phyloP scores from a whole-genome alignment of 148 eudicot species.

The Diospyros kaki region DNA sequence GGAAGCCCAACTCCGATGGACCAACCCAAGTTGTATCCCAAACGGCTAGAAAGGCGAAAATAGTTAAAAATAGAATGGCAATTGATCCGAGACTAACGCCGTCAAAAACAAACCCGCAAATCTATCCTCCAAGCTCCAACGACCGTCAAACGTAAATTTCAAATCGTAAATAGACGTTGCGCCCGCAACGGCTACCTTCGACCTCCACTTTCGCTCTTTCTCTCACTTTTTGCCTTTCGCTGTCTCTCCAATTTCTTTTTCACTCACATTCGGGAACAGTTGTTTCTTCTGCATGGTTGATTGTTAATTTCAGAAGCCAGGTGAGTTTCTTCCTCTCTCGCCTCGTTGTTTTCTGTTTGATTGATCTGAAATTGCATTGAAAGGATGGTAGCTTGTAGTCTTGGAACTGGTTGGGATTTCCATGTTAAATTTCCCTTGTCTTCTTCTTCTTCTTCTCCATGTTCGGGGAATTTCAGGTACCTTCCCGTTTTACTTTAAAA shows the following conservation, averaged over 20 bases:
- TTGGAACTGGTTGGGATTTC: background rate
- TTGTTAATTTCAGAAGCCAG: conserved; percentile 8
- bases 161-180: background rate
- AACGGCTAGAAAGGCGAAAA: background rate
- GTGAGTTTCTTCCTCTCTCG: conserved; percentile 1
- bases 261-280: background rate
- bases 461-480: background rate
- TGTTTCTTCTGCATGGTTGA: background rate
- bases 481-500: background rate
- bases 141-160: conserved; percentile 4
- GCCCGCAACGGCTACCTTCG: conserved; percentile 19
- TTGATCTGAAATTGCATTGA: conserved; percentile 4
- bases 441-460: background rate
- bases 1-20: too few species aligned
- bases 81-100: conserved; percentile 23
- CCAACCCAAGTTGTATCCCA: background rate
- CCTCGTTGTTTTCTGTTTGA: background rate
- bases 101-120: conserved; percentile 10
- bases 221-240: conserved; percentile 1
- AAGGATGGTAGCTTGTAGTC: background rate
- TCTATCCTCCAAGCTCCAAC: conserved; percentile 9
- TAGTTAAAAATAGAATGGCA: background rate
- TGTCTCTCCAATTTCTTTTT: background rate
- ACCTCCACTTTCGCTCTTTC: background rate
- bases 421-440: background rate